Conservation (phyloP, 2,329 filamentous ascomycete species). For the Boeremia exigua region DNA sequence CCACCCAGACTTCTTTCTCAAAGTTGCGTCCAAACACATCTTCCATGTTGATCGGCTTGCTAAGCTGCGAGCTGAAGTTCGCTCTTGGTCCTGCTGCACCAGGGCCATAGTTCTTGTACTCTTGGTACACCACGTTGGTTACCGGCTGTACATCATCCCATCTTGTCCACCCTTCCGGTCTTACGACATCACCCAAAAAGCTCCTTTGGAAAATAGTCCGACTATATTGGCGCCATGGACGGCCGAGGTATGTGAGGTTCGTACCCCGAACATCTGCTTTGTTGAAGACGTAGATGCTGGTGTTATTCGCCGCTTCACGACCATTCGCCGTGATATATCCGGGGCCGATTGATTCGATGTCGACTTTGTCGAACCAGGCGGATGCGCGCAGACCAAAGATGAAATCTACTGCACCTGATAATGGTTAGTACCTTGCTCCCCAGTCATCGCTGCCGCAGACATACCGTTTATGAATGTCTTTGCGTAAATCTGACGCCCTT, state of each 20-base stretch:
- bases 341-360: constrained; percentile 23
- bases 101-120: constrained; percentile 27
- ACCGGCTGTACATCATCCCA: constrained; percentile 27
- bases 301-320: constrained; percentile 23
- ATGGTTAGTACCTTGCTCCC: background rate
- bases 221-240: constrained; percentile 57
- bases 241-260: constrained; percentile 52
- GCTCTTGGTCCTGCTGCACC: constrained; percentile 16
- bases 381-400: constrained; percentile 58
- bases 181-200: constrained; percentile 60
- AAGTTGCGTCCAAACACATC: constrained; percentile 22
- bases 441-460: background rate
- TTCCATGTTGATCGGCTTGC: constrained; percentile 7
- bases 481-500: constrained; percentile 61
- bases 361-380: constrained; percentile 55
- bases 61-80: constrained; percentile 17
- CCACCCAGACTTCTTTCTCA: constrained; percentile 26
- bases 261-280: constrained; percentile 53
- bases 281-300: constrained; percentile 61
- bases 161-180: constrained; percentile 60
- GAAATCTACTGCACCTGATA: constrained; percentile 58
- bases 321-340: constrained; percentile 34
- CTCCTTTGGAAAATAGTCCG: constrained; percentile 58
- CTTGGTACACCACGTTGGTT: constrained; percentile 21
- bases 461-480: constrained; percentile 60